Evolutionary conservation across 306 rosid genomes (phyloP).

Genomic region (Astragalus membranaceus): DNA sequence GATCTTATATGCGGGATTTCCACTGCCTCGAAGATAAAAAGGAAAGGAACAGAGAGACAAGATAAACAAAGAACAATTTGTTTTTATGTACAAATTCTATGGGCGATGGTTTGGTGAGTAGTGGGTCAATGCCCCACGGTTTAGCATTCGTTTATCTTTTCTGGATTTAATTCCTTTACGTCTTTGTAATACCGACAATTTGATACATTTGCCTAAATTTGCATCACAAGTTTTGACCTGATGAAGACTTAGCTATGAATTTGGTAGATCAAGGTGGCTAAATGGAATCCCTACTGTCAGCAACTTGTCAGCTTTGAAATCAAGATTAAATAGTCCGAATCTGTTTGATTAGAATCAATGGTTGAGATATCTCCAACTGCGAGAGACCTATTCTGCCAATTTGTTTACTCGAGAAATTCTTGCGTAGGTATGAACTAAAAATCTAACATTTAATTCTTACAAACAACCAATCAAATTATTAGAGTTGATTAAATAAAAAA

Average conservation of each 20-base stretch:
- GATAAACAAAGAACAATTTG: neutral
- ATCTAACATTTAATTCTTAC: too few species aligned
- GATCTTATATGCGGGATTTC: constrained; percentile 32
- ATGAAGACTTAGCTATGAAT: neutral
- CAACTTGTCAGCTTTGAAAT: too few species aligned
- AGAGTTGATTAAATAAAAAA: too few species aligned
- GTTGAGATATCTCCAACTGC: too few species aligned
- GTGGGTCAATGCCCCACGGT: neutral
- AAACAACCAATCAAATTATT: too few species aligned
- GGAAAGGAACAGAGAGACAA: neutral
- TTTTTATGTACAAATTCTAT: constrained; percentile 5
- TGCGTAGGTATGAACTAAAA: too few species aligned
- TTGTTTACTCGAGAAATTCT: too few species aligned
- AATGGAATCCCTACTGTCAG: too few species aligned
- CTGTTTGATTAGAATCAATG: too few species aligned
- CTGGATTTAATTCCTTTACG: neutral
- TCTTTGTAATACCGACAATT: neutral
- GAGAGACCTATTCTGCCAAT: too few species aligned
- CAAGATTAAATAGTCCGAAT: too few species aligned
- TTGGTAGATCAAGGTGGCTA: too few species aligned
- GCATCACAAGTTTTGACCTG: neutral
- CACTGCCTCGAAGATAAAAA: constrained; percentile 15
- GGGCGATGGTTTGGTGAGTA: constrained; percentile 15
- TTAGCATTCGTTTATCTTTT: neutral
- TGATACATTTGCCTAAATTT: neutral